Base-by-base conservation (phyloP, 441 rosid genomes). In the Gossypium gossypioides region DNA sequence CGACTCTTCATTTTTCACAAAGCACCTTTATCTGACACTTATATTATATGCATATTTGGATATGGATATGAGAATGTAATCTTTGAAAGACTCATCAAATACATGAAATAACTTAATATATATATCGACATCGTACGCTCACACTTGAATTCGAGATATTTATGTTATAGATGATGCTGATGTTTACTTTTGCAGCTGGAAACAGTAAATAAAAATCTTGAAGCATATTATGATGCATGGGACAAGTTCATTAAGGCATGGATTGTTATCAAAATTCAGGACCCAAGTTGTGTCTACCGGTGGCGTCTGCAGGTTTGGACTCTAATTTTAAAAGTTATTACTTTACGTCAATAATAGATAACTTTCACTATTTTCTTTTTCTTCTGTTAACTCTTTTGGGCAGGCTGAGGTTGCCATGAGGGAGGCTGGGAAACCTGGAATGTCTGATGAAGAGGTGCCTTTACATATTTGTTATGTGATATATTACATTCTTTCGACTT, bases 391-490 rank as follows among this genome's bases (percentile, higher is more conserved):
- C n/a, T 32, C 52, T 29, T 60, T 48, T 71, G 74, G 74, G 75
- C 85, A 93, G 97, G 99, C 97, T 10, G 97, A 94, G 84, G 81
- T 94, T 59, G 93, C 93, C 55, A 92, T 92, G 97, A 91, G 93
- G 79, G 87, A 90, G 77, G 91, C 84, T 2, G 99, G 97, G 5
- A 76, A 87, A 27, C 82, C 93, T 3, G 97, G 97, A 76, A 92
- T 95, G 97, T 87, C 93, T 0, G 90, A 92, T 63, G 94, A 89
- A 62, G 97, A 94, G 95, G 98, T 91, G 42, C 72, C 37, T 71
- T 52, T 70, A 13, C 62, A 32, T 68, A 6, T 34, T 34, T 34
- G 3, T 10, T 34, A 27, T 25, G 22, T 50, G 27, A 24, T 18
- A 72, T n/a, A 7, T n/a, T n/a, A 10, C 9, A 68, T 60, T 29